Base-by-base conservation (phyloP, 2,329 filamentous ascomycete species). In the Verticillium nubilum region DNA sequence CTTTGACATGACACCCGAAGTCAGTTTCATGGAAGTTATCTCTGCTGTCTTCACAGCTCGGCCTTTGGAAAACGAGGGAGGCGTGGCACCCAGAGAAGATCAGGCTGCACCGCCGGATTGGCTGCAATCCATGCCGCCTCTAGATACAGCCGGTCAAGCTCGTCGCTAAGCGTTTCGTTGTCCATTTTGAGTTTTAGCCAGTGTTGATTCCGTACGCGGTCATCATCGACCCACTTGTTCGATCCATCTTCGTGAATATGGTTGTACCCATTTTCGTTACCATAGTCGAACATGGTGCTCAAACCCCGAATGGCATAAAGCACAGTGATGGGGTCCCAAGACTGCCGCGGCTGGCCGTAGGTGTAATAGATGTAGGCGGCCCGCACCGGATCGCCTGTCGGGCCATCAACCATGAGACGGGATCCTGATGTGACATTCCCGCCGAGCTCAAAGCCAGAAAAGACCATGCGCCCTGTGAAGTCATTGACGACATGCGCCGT, bases 361-460 rank as follows among this genome's bases (percentile, higher is more conserved):
- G 72, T 70, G 62, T 78, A 78, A 64, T 72, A 79, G 1, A 70
- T 61, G 59, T 79, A 79, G 2, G 75, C 75, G 27, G 67, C 67
- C 3, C 70, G 64, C 1, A 76, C 68, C 0, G 76, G 76, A 35
- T 77, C 74, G 13, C 61, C 60, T 5, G 31, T 35, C 0, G 67
- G 73, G 0, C 68, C 72, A 10, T 71, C 58, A 9, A 61, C 63
- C 25, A 73, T 73, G 7, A 81, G 65, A 2, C 47, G 50, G 1
- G 64, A 68, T 3, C 79, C 80, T 0, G 77, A 75, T 3, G 69
- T 61, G 19, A 82, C 76, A 13, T 68, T 53, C 2, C 64, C 64
- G n/a, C 80, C 78, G 1, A 82, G 67, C 59, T 82, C 78, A 13
- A 61, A 65, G 12, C 80, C 80, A 2, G 73, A 70, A 63, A 76